Conservation (phyloP, 306 rosid species). For the Styphnolobium japonicum region DNA sequence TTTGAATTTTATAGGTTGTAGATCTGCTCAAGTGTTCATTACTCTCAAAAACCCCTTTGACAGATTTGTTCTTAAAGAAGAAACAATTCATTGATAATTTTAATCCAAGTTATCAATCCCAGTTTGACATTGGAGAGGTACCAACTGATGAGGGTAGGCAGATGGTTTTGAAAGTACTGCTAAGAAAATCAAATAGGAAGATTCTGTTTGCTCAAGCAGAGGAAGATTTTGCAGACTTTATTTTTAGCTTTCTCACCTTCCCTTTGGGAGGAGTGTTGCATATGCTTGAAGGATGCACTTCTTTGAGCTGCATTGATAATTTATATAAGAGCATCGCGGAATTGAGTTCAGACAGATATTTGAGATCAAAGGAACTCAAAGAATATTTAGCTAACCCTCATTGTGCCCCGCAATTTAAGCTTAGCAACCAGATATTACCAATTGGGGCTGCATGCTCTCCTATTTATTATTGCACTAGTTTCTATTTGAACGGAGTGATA, state of each 20-base stretch:
- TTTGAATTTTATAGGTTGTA: background rate
- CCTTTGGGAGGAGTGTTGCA: conserved; percentile 10
- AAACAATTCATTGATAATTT: background rate
- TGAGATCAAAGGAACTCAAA: background rate
- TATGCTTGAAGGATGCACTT: background rate
- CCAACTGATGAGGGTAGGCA: background rate
- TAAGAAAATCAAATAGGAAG: background rate
- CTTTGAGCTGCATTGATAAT: background rate
- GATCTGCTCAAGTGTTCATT: conserved; percentile 8
- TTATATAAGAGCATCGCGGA: background rate
- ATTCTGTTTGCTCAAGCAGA: background rate
- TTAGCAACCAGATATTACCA: background rate
- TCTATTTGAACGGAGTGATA: too few relatives aligned
- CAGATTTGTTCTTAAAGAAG: background rate
- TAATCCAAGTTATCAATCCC: too few relatives aligned
- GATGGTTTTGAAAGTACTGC: background rate
- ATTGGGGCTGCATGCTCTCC: background rate
- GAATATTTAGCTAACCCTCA: background rate
- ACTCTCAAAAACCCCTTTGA: background rate
- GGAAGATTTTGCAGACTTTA: background rate
- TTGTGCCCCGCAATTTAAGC: background rate
- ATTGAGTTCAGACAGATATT: background rate
- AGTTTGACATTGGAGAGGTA: background rate
- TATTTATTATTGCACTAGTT: background rate
- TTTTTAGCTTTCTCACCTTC: background rate